Evolutionary conservation across 345 rosid species (phyloP).

Genomic region (Ceriops tagal): DNA sequence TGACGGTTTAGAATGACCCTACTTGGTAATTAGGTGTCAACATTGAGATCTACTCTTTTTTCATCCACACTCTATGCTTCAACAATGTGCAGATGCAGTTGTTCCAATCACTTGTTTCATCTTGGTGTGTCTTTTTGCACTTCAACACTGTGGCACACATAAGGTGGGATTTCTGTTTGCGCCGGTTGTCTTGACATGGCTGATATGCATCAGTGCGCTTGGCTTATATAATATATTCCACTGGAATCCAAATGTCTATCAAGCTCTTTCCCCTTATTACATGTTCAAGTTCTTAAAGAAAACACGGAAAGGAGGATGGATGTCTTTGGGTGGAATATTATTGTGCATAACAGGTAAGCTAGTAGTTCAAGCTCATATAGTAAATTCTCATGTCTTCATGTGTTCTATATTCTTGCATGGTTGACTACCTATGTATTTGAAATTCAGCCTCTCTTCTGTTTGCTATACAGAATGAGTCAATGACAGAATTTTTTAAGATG

Average conservation of each 20-base stretch:
- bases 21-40: background rate
- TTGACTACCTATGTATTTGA: background rate
- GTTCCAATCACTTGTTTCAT: conserved; percentile 96
- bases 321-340: conserved; percentile 97
- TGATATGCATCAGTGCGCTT: conserved; percentile 81
- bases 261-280: conserved; percentile 94
- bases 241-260: conserved; percentile 82
- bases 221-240: conserved; percentile 83
- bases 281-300: conserved; percentile 97
- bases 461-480: background rate
- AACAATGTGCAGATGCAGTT: conserved; percentile 69
- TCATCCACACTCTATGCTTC: background rate
- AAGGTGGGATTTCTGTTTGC: conserved; percentile 89
- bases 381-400: background rate
- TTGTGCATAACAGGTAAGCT: conserved; percentile 87
- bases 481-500: background rate
- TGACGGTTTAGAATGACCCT: too few relatives aligned
- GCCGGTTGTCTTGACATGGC: conserved; percentile 78
- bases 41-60: background rate
- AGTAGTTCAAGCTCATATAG: background rate
- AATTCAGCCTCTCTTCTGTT: background rate
- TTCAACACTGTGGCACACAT: conserved; percentile 97
- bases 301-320: conserved; percentile 92
- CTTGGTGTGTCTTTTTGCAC: conserved; percentile 89
- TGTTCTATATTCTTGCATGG: background rate